A percentile compares a stretch with the other conserved stretches of the same genome.
Evolutionary conservation across 2,329 filamentous ascomycete species (phyloP).

Genomic region (Aureobasidium sp.): DNA sequence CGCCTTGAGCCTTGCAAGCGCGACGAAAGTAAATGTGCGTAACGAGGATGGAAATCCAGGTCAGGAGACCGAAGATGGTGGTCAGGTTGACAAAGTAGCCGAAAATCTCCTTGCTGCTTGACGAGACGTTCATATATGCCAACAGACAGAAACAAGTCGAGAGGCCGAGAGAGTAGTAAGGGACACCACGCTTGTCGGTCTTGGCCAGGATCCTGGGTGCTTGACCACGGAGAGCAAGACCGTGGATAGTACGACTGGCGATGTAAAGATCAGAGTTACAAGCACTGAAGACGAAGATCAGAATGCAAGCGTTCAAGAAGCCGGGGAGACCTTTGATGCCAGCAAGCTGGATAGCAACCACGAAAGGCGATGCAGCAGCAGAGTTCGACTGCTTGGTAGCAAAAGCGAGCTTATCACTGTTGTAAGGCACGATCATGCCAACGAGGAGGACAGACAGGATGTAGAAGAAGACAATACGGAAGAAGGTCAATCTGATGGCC

Average conservation of each 20-base stretch:
- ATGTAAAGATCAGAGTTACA: constrained; percentile 72
- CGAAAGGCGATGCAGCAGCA: constrained; percentile 60
- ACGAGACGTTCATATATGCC: constrained; percentile 37
- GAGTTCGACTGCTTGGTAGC: constrained; percentile 42
- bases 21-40: constrained; percentile 42
- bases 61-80: constrained; percentile 33
- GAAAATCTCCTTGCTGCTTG: constrained; percentile 36
- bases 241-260: constrained; percentile 63
- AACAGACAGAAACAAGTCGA: constrained; percentile 57
- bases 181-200: constrained; percentile 64
- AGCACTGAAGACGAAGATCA: constrained; percentile 68
- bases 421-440: constrained; percentile 56
- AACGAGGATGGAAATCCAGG: constrained; percentile 43
- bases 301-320: constrained; percentile 65
- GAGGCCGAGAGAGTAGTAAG: constrained; percentile 55
- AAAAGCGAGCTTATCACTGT: constrained; percentile 52
- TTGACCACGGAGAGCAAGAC: constrained; percentile 61
- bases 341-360: constrained; percentile 60
- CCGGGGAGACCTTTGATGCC: constrained; percentile 55
- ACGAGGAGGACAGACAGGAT: constrained; percentile 63
- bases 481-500: constrained; percentile 74
- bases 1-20: constrained; percentile 38
- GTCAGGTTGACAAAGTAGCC: constrained; percentile 41
- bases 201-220: constrained; percentile 64
- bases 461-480: constrained; percentile 76